Base-by-base conservation (phyloP, 2,329 filamentous ascomycete genomes). In the Trichophyton mentagrophytes region DNA sequence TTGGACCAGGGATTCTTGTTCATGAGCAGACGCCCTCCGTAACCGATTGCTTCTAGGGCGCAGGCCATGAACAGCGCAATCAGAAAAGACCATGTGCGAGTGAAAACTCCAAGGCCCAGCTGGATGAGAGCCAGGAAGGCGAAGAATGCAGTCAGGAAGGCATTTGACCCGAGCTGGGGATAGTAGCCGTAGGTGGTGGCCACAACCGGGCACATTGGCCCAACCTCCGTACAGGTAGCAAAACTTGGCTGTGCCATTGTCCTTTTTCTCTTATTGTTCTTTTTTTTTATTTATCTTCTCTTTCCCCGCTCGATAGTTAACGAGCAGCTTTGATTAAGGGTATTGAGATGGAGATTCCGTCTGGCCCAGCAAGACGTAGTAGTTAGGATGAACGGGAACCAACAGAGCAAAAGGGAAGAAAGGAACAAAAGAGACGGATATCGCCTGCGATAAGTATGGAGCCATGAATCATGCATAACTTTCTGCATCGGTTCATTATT, bases 21-120 rank as follows among this genome's bases (percentile, higher is more conserved):
- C 69, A 84, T 74, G 64, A 80, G 69, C 36, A 85, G 67, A 22
- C 82, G 76, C 1, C 80, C 82, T 11, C 76, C 72, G 66, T 85
- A 85, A 7, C 83, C 83, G 1, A 82, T 68, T 30, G 77, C 66
- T 36, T 83, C 81, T 51, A 80, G 75, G 2, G 78, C 62, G 6
- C 79, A 74, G 7, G 80, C 81, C 2, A 77, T 63, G 7, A 70
- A 66, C 62, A 83, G 72, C 0, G 77, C 80, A 33, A 78, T 69
- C 71, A 78, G 75, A 67, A 79, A 82, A 3, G 80, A 81, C 78
- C 79, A 84, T 64, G 82, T 81, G 61, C 75, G 76, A 67, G 77
- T 80, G 59, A 71, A 74, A 59, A 80, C 69, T 5, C 81, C 80
- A 5, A 82, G 69, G 1, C 69, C 71, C 25, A 81, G 57, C 57